A percentile compares a stretch with the other conserved stretches of the same genome.
Conservation (phyloP, 768 basidiomycete species). For the Hemileccinum impolitum region DNA sequence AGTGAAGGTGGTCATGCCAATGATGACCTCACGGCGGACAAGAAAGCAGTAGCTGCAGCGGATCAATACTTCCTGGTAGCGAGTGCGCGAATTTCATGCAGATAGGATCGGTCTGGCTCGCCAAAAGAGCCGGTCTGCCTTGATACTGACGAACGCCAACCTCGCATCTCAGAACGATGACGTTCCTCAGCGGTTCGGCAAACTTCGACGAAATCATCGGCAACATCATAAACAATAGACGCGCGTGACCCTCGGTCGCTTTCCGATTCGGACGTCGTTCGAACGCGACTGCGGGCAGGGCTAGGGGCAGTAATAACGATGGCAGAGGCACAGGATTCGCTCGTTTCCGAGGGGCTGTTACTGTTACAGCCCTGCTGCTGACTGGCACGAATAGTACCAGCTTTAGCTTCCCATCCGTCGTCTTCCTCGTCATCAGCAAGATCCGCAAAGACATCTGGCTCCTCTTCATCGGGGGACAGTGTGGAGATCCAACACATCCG, state of each 20-base stretch:
- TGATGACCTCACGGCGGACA: background rate
- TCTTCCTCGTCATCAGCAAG: constrained; percentile 88
- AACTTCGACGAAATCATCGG: constrained; percentile 66
- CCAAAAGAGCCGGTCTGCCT: constrained; percentile 21
- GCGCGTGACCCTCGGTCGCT: constrained; percentile 75
- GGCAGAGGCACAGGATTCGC: constrained; percentile 23
- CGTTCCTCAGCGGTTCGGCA: constrained; percentile 79
- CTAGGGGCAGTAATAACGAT: constrained; percentile 46
- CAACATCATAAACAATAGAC: constrained; percentile 74
- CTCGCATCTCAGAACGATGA: constrained; percentile 80
- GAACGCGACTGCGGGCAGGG: constrained; percentile 58
- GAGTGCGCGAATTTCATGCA: constrained; percentile 81
- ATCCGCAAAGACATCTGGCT: constrained; percentile 93
- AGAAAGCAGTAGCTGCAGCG: background rate
- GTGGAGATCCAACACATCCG: constrained; percentile 96
- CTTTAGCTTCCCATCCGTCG: constrained; percentile 66
- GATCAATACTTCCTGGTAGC: constrained; percentile 79
- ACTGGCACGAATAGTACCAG: constrained; percentile 75
- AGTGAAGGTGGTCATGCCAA: background rate
- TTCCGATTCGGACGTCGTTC: constrained; percentile 70
- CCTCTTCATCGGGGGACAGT: constrained; percentile 82
- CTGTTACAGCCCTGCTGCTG: constrained; percentile 37
- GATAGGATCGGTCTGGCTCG: constrained; percentile 57
- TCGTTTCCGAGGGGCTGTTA: constrained; percentile 27
- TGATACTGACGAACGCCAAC: constrained; percentile 50